Conservation (phyloP, 2,329 filamentous ascomycete species). For the Monilinia aucupariae region DNA sequence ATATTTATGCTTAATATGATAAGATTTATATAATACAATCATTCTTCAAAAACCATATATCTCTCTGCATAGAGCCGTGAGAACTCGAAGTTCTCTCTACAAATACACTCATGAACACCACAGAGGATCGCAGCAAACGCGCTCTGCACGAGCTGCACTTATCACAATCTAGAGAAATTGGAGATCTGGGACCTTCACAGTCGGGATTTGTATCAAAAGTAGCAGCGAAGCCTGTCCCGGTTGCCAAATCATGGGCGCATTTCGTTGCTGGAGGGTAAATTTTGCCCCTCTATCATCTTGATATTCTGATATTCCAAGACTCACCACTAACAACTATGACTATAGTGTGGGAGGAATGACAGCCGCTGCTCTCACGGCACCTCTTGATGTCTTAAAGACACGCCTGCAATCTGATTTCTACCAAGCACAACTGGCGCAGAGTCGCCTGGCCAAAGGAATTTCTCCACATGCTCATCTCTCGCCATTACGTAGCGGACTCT, state of each 20-base stretch:
- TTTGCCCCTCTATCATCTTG: conserved; percentile 9
- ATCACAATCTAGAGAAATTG: conserved; percentile 52
- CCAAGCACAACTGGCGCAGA: conserved; percentile 70
- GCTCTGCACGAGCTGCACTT: conserved; percentile 19
- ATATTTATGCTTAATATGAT: conserved; percentile 2
- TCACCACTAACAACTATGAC: conserved; percentile 18
- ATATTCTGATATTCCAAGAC: background rate
- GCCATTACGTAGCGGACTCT: conserved; percentile 57
- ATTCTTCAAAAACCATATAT: background rate
- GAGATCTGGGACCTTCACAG: conserved; percentile 47
- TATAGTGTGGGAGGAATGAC: conserved; percentile 81
- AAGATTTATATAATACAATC: conserved; percentile 9
- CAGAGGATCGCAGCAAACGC: conserved; percentile 21
- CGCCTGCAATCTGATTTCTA: conserved; percentile 93
- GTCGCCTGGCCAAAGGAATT: conserved; percentile 49
- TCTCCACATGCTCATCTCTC: conserved; percentile 53
- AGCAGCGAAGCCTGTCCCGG: conserved; percentile 40
- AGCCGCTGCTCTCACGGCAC: conserved; percentile 84
- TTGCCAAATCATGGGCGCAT: conserved; percentile 82
- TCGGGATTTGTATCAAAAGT: conserved; percentile 37
- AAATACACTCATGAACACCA: conserved; percentile 32
- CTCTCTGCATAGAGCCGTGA: background rate
- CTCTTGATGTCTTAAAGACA: conserved; percentile 90
- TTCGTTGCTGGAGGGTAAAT: conserved; percentile 83
- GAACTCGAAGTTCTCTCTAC: conserved; percentile 12